These are phyloP conservation scores for Iodosphaeria phyllophila DNA, from an alignment of 2,329 filamentous ascomycete species.

Conservation along the genomic window DNA sequence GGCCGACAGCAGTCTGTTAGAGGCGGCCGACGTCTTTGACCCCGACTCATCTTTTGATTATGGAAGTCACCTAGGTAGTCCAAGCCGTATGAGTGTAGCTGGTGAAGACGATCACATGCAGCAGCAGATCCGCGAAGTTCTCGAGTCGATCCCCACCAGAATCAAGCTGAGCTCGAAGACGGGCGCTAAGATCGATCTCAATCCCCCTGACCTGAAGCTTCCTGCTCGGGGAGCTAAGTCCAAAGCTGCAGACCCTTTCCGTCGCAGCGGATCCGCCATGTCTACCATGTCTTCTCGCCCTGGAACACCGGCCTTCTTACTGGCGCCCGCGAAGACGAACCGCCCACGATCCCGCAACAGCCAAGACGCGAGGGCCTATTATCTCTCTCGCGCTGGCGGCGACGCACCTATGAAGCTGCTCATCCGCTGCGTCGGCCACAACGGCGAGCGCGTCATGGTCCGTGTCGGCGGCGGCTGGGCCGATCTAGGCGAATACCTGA, in stretches of 20 bases:
- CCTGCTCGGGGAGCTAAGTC: constrained; percentile 24
- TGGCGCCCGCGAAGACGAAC: constrained; percentile 38
- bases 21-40: constrained; percentile 26
- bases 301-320: constrained; percentile 35
- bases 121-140: constrained; percentile 61
- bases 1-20: constrained; percentile 22
- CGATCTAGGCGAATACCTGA: constrained; percentile 83
- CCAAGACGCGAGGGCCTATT: constrained; percentile 77
- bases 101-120: constrained; percentile 50
- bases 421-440: constrained; percentile 78
- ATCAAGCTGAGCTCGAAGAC: constrained; percentile 56
- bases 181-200: constrained; percentile 30
- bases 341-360: constrained; percentile 28
- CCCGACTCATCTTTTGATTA: constrained; percentile 21
- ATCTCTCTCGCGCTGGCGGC: constrained; percentile 67
- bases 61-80: constrained; percentile 14
- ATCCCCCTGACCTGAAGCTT: constrained; percentile 36
- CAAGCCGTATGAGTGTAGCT: constrained; percentile 16
- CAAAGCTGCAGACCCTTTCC: constrained; percentile 15
- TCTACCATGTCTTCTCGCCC: constrained; percentile 18
- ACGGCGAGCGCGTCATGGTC: constrained; percentile 89
- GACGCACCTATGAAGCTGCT: constrained; percentile 87
- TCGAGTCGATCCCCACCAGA: constrained; percentile 58
- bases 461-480: constrained; percentile 97
- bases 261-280: constrained; percentile 29